Conservation (phyloP, 179 eudicot species). For the Beta lomatogona region DNA sequence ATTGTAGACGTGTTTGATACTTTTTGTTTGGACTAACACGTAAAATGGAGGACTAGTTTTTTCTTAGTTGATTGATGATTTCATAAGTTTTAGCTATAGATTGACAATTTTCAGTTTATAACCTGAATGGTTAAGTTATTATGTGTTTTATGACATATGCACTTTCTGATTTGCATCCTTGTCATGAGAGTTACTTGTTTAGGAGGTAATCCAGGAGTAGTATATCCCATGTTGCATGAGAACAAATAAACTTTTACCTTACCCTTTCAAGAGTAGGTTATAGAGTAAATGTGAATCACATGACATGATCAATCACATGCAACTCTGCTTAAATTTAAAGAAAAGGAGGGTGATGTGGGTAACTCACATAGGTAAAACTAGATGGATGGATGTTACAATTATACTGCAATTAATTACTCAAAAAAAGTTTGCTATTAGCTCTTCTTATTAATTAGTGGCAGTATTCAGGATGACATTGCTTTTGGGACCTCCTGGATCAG, state of each 20-base stretch:
- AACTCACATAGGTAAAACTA: no score
- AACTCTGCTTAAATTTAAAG: background rate
- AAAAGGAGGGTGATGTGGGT: background rate
- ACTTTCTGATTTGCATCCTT: no score
- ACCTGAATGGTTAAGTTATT: background rate
- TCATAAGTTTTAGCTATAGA: background rate
- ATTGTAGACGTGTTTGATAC: background rate
- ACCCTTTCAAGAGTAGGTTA: no score
- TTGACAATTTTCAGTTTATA: background rate
- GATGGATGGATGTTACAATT: background rate
- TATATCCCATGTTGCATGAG: no score
- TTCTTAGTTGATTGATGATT: no score
- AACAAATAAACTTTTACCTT: no score
- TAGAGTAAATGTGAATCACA: background rate
- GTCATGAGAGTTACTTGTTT: no score
- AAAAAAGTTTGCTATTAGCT: background rate
- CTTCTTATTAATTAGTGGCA: background rate
- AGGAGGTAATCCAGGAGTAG: no score
- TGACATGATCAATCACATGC: background rate
- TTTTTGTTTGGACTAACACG: no score
- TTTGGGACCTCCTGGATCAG: slow-evolving; percentile 50
- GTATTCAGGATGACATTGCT: slow-evolving; percentile 44
- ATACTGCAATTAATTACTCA: background rate
- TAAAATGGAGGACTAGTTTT: no score
- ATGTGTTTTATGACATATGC: no score